Evolutionary conservation across 331 rosid species (phyloP).

Genomic region (Cydonia oblonga): DNA sequence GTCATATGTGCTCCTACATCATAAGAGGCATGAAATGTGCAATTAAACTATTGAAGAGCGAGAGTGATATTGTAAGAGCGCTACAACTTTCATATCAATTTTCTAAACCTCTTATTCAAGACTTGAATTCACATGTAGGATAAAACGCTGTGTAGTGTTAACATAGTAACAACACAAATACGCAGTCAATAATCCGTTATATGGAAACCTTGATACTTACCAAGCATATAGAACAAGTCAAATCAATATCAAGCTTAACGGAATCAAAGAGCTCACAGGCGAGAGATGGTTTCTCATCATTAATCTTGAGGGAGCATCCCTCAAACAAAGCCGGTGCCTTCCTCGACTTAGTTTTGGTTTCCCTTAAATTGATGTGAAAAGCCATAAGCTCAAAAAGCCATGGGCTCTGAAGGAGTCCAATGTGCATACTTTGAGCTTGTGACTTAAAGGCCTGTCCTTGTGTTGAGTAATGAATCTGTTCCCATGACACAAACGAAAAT

Average conservation of each 20-base stretch:
- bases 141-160: no score
- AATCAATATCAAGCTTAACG: conserved; percentile 55
- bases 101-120: no score
- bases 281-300: conserved; percentile 69
- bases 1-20: background rate
- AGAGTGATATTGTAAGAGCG: background rate
- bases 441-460: conserved; percentile 91
- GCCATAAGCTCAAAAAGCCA: conserved; percentile 93
- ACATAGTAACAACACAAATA: no score
- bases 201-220: conserved; percentile 33
- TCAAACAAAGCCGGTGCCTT: conserved; percentile 36
- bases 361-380: conserved; percentile 65
- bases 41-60: background rate
- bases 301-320: conserved; percentile 45
- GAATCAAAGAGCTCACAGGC: conserved; percentile 66
- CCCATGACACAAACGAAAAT: conserved; percentile 5
- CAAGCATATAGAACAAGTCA: conserved; percentile 89
- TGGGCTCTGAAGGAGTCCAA: conserved; percentile 88
- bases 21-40: background rate
- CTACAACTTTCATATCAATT: background rate
- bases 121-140: background rate
- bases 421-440: conserved; percentile 64
- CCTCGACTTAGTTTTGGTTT: conserved; percentile 24
- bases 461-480: conserved; percentile 81
- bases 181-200: background rate